phyloP scores from a whole-genome alignment of 805 yeast species.

The Yarrowia sp. region DNA sequence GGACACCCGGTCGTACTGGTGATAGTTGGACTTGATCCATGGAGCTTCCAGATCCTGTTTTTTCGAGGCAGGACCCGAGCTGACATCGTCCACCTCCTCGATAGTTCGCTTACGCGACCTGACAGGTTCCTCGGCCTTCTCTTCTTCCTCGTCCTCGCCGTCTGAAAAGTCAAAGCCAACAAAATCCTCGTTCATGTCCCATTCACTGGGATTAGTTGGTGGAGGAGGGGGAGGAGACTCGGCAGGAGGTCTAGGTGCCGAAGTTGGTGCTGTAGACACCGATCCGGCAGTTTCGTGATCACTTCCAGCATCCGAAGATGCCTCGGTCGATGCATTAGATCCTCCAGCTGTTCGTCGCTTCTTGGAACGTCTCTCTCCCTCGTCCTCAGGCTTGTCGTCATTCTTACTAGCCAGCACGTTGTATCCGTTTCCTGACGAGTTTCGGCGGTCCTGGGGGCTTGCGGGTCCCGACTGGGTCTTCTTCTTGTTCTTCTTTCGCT shows the following conservation, averaged over 20 bases:
- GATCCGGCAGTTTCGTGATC: background rate
- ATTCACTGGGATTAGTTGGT: conserved; percentile 22
- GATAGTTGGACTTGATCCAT: conserved; percentile 81
- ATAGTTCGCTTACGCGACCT: conserved; percentile 24
- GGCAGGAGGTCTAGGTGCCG: conserved; percentile 18
- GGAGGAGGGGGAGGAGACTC: conserved; percentile 35
- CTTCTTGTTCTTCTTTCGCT: conserved; percentile 24
- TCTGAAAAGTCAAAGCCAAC: conserved; percentile 27
- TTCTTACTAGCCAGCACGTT: background rate
- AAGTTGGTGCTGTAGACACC: background rate
- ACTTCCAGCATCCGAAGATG: background rate
- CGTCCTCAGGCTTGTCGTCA: conserved; percentile 1
- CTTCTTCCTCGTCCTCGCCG: conserved; percentile 16
- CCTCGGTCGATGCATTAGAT: background rate
- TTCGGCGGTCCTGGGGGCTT: conserved; percentile 18
- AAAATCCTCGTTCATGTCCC: conserved; percentile 35
- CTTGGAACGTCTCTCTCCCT: conserved; percentile 9
- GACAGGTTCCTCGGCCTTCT: background rate
- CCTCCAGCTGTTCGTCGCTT: conserved; percentile 12
- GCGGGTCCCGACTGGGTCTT: background rate
- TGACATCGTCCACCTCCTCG: conserved; percentile 27
- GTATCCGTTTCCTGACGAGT: conserved; percentile 22
- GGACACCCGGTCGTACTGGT: conserved; percentile 75
- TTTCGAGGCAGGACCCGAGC: conserved; percentile 12
- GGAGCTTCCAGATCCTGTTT: conserved; percentile 56